A percentile compares a stretch with the other conserved stretches of the same genome.
Evolutionary conservation across 1,284 basidiomycete genomes (phyloP).

Genomic region (Austroboletus rostrupii): DNA sequence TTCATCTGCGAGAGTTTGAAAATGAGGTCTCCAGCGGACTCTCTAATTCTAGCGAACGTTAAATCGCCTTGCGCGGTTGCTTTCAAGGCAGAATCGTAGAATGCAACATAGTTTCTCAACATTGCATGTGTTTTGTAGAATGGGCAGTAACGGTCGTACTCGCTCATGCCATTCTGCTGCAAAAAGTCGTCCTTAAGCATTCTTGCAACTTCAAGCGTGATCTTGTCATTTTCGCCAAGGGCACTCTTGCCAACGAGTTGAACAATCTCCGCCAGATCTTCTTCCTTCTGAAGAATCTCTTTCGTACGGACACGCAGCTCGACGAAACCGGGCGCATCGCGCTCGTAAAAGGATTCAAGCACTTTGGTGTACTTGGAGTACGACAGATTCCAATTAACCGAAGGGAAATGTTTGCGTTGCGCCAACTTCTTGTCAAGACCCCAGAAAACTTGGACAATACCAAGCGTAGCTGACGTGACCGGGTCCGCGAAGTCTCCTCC

Average conservation of each 20-base stretch:
- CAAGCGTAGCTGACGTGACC: slow-evolving; percentile 93
- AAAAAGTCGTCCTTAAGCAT: slow-evolving; percentile 99
- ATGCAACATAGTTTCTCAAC: slow-evolving; percentile 94
- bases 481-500: slow-evolving; percentile 99
- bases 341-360: slow-evolving; percentile 92
- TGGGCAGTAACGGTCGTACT: slow-evolving; percentile 96
- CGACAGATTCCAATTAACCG: slow-evolving; percentile 98
- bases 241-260: slow-evolving; percentile 99
- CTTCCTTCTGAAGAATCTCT: slow-evolving; percentile 97
- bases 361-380: slow-evolving; percentile 99
- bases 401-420: slow-evolving; percentile 97
- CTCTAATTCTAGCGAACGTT: slow-evolving; percentile 93
- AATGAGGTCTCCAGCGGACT: slow-evolving; percentile 83
- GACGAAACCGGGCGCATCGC: slow-evolving; percentile 88
- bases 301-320: slow-evolving; percentile 89
- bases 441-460: slow-evolving; percentile 99
- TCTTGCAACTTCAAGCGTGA: slow-evolving; percentile 94
- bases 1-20: slow-evolving; percentile 98
- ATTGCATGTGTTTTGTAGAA: slow-evolving; percentile 98
- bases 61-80: slow-evolving; percentile 83
- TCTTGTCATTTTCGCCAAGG: slow-evolving; percentile 96
- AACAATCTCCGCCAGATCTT: slow-evolving; percentile 97
- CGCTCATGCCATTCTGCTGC: slow-evolving; percentile 98
- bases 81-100: slow-evolving; percentile 85
- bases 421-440: slow-evolving; percentile 94